Conservation (phyloP, 257 asterid species). For the Nicotiana tomentosiformis region DNA sequence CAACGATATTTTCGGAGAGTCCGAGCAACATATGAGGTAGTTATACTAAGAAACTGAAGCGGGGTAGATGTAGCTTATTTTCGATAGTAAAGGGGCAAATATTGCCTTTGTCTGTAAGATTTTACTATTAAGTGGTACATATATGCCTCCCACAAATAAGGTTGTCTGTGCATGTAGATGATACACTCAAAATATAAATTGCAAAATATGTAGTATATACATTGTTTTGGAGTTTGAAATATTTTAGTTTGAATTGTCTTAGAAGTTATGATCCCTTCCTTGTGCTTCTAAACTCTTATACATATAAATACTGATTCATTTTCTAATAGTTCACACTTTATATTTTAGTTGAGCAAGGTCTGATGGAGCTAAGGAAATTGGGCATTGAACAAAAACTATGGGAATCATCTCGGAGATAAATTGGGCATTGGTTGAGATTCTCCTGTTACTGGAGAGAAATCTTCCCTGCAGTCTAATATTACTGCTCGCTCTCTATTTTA, state of each 20-base stretch:
- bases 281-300: background rate
- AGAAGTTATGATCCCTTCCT: background rate
- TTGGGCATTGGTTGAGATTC: conserved; percentile 26
- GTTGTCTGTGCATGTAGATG: background rate
- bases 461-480: conserved; percentile 19
- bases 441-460: conserved; percentile 33
- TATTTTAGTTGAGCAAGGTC: conserved; percentile 41
- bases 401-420: conserved; percentile 43
- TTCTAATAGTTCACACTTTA: conserved; percentile 8
- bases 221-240: background rate
- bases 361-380: conserved; percentile 43
- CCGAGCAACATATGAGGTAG: too few relatives aligned
- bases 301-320: background rate
- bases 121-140: background rate
- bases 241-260: conserved; percentile 1
- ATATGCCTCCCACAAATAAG: background rate
- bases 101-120: background rate
- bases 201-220: background rate
- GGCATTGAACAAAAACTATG: conserved; percentile 40
- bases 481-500: background rate
- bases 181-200: background rate
- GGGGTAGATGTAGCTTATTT: too few relatives aligned
- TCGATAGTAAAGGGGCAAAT: too few relatives aligned
- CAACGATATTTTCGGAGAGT: too few relatives aligned
- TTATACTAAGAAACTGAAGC: too few relatives aligned